These are phyloP conservation scores for Tuber melanosporum DNA, from an alignment of 495 filamentous ascomycete species.

Conservation along the genomic window DNA sequence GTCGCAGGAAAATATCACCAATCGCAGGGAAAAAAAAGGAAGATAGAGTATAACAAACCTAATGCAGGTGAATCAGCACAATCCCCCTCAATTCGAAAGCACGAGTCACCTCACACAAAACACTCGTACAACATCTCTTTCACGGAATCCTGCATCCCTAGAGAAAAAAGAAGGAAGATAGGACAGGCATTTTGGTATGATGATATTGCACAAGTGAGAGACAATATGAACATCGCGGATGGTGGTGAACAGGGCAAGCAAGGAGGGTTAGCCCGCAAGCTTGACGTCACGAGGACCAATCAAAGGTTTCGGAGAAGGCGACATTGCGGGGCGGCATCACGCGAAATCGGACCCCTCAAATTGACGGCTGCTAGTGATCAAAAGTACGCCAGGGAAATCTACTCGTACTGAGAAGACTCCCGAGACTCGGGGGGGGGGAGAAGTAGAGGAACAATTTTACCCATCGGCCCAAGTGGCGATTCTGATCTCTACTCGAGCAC, in stretches of 20 bases:
- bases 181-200: not conserved
- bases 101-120: not conserved
- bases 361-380: not conserved
- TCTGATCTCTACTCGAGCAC: not conserved
- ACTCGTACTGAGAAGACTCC: not conserved
- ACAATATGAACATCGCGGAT: too few species aligned
- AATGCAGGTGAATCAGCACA: too few species aligned
- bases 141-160: not conserved
- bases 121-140: too few species aligned
- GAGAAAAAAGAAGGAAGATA: not conserved
- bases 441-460: not conserved
- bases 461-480: not conserved
- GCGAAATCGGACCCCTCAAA: not conserved
- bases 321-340: not conserved
- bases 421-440: not conserved
- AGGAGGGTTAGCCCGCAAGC: too few species aligned
- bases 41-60: too few species aligned
- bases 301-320: not conserved
- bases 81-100: not conserved
- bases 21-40: too few species aligned
- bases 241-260: too few species aligned
- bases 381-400: not conserved
- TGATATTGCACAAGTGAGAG: too few species aligned
- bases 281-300: conserved; percentile 1
- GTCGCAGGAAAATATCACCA: too few species aligned